Evolutionary conservation across 345 rosid genomes (phyloP).

Genomic region (Camelina sativa): DNA sequence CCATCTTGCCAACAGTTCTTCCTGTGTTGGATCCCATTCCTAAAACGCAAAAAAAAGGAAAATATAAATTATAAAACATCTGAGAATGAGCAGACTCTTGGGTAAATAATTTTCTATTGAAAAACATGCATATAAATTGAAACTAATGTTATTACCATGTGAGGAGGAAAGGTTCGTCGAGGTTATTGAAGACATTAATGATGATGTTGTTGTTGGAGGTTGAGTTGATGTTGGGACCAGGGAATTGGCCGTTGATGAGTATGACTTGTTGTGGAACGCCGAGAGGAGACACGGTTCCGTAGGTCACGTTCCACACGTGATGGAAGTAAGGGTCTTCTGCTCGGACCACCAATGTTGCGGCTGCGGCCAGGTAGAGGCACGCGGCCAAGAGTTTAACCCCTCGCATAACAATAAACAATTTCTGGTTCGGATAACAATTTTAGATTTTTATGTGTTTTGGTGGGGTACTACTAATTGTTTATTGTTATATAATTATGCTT

Average conservation of each 20-base stretch:
- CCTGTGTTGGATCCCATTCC: conserved; percentile 85
- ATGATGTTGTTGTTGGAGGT: conserved; percentile 77
- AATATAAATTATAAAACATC: neutral
- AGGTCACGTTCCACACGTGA: conserved; percentile 77
- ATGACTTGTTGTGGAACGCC: conserved; percentile 79
- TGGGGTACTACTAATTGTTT: conserved; percentile 16
- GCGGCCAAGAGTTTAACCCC: conserved; percentile 45
- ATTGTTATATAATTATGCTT: conserved; percentile 32
- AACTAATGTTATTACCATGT: conserved; percentile 51
- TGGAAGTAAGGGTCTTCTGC: conserved; percentile 76
- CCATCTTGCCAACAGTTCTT: conserved; percentile 93
- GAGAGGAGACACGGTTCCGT: conserved; percentile 74
- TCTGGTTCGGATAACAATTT: conserved; percentile 2
- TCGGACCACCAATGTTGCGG: conserved; percentile 43
- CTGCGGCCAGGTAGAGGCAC: conserved; percentile 48
- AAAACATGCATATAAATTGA: neutral
- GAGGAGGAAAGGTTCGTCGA: conserved; percentile 81
- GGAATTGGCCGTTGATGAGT: conserved; percentile 76
- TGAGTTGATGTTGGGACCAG: conserved; percentile 79
- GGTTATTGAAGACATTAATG: conserved; percentile 72
- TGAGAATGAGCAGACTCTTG: neutral
- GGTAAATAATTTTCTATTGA: neutral
- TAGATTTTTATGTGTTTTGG: conserved; percentile 8
- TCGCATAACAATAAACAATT: conserved; percentile 45
- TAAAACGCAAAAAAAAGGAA: conserved; percentile 3